Conservation (phyloP, 345 rosid species). For the Acer campestre region DNA sequence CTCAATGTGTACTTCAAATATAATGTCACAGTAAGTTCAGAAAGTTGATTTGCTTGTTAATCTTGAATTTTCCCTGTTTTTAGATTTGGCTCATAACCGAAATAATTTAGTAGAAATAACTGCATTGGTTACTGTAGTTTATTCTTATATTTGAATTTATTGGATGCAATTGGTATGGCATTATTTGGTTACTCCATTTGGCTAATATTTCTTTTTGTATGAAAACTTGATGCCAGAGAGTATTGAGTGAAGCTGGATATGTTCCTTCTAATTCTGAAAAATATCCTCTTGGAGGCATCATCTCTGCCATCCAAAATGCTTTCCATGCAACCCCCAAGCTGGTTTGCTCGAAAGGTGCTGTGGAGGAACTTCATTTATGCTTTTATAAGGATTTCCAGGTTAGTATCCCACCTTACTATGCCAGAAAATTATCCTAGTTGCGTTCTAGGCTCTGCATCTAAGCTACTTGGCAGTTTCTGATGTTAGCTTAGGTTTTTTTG, state of each 20-base stretch:
- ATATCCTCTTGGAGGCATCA: constrained; percentile 88
- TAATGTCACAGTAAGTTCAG: constrained; percentile 76
- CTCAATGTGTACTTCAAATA: constrained; percentile 81
- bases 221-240: constrained; percentile 49
- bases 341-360: constrained; percentile 64
- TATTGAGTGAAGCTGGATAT: constrained; percentile 84
- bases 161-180: neutral
- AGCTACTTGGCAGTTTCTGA: neutral
- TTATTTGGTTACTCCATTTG: constrained; percentile 16
- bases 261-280: constrained; percentile 83
- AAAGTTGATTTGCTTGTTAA: constrained; percentile 14
- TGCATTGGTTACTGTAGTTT: neutral
- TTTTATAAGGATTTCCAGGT: constrained; percentile 91
- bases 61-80: neutral
- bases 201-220: constrained; percentile 10
- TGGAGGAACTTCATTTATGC: constrained; percentile 79
- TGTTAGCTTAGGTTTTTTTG: too few species aligned
- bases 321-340: constrained; percentile 72
- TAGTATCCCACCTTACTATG: constrained; percentile 24
- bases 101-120: neutral
- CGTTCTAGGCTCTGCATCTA: neutral
- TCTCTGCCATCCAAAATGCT: constrained; percentile 87
- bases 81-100: neutral
- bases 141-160: neutral
- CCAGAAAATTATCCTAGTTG: constrained; percentile 1